Percentiles rank a stretch among this genome's conserved stretches.
These are phyloP conservation scores for Avena atlantica DNA, from an alignment of 176 grass and related monocot genomes.

Conservation along the genomic window DNA sequence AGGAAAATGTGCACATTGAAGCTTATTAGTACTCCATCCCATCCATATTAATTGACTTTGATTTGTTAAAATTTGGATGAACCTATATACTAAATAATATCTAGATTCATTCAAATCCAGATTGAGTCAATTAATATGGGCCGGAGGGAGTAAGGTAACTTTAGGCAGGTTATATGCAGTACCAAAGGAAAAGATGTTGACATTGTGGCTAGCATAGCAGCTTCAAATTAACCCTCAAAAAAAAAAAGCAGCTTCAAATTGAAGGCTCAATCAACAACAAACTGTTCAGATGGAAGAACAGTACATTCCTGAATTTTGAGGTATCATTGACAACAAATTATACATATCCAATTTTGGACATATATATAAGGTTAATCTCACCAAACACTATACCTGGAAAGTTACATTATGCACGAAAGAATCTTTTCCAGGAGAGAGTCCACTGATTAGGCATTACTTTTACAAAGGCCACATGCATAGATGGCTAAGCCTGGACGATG, in stretches of 20 bases:
- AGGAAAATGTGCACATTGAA: neutral
- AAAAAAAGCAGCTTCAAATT: neutral
- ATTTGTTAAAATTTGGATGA: too few relatives aligned
- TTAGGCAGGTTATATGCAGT: neutral
- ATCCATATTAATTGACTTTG: too few relatives aligned
- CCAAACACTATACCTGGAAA: constrained; percentile 6
- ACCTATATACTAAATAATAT: too few relatives aligned
- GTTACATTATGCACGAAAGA: constrained; percentile 27
- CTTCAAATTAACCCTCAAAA: neutral
- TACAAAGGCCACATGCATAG: constrained; percentile 39
- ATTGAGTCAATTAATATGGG: too few relatives aligned
- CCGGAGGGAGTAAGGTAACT: neutral
- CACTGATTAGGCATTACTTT: constrained; percentile 42
- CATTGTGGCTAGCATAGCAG: neutral
- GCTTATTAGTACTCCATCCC: too few relatives aligned
- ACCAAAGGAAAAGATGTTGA: neutral
- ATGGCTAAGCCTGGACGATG: constrained; percentile 32
- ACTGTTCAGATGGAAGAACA: neutral
- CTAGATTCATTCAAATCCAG: too few relatives aligned
- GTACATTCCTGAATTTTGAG: neutral
- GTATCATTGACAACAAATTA: neutral
- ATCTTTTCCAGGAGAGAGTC: constrained; percentile 29
- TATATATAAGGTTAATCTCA: constrained; percentile 18
- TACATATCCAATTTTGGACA: neutral
- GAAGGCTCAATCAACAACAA: neutral